These are phyloP conservation scores for Debaryomyces singareniensis DNA, from an alignment of 1,139 yeast species.

Conservation along the genomic window DNA sequence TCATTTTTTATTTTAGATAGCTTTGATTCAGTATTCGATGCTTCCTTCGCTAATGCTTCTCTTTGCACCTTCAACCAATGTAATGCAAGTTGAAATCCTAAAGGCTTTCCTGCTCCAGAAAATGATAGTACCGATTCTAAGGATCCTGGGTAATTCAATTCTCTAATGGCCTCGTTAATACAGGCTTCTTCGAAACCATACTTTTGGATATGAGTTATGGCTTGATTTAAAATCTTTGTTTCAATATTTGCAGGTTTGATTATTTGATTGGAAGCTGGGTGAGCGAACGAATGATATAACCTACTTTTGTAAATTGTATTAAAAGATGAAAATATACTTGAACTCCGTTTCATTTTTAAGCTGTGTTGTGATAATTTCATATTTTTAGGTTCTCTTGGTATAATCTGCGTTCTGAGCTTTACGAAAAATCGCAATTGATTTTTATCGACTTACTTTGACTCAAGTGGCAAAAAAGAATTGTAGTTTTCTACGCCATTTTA, in stretches of 20 bases:
- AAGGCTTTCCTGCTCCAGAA: conserved; percentile 22
- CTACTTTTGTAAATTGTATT: no score
- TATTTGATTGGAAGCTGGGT: conserved; percentile 27
- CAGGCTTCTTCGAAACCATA: conserved; percentile 65
- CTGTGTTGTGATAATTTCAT: no score
- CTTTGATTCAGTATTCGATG: conserved; percentile 18
- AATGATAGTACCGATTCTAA: conserved; percentile 49
- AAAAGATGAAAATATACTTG: no score
- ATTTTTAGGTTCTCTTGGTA: no score
- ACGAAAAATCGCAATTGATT: no score
- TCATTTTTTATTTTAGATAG: conserved; percentile 36
- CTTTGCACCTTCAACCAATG: conserved; percentile 37
- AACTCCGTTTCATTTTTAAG: no score
- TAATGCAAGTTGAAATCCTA: conserved; percentile 42
- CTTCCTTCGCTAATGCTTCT: conserved; percentile 25
- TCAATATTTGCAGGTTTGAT: conserved; percentile 25
- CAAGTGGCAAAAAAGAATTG: background rate
- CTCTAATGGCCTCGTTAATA: conserved; percentile 54
- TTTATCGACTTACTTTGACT: no score
- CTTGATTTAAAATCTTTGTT: conserved; percentile 26
- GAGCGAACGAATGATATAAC: conserved; percentile 31
- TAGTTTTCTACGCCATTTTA: background rate
- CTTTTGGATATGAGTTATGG: conserved; percentile 52
- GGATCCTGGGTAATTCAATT: conserved; percentile 61
- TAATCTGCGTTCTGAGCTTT: no score